These are phyloP conservation scores for Periconia sp. DNA, from an alignment of 2,329 filamentous ascomycete genomes.

Conservation along the genomic window DNA sequence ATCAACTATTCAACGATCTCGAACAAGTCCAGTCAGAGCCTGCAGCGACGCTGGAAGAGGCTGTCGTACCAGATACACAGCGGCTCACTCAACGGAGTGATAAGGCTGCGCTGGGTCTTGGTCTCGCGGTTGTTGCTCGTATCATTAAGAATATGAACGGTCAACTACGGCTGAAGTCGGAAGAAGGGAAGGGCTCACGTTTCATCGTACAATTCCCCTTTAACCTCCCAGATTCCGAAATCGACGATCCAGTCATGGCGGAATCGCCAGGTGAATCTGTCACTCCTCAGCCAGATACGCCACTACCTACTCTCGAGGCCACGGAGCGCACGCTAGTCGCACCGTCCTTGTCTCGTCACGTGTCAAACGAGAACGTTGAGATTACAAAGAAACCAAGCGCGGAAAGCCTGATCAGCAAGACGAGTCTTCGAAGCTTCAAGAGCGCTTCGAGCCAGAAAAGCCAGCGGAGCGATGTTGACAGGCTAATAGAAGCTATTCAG, in stretches of 20 bases:
- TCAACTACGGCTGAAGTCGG: conserved; percentile 82
- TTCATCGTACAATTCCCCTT: conserved; percentile 85
- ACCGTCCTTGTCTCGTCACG: conserved; percentile 30
- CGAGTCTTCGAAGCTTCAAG: conserved; percentile 54
- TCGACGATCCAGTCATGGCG: conserved; percentile 2
- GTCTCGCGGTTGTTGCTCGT: conserved; percentile 85
- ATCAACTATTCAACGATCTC: conserved; percentile 66
- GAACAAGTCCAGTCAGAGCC: conserved; percentile 65
- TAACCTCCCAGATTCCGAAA: conserved; percentile 60
- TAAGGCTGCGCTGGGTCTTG: conserved; percentile 72
- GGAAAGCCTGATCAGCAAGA: conserved; percentile 58
- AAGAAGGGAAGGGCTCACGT: conserved; percentile 79
- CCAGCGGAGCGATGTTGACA: conserved; percentile 68
- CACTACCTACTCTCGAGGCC: conserved; percentile 28
- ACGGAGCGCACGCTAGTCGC: conserved; percentile 68
- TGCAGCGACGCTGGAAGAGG: conserved; percentile 34
- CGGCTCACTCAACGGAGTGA: conserved; percentile 34
- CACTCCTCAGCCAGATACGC: conserved; percentile 24
- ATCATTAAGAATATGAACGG: conserved; percentile 91
- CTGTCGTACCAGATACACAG: conserved; percentile 38
- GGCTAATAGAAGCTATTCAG: conserved; percentile 74
- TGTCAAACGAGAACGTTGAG: conserved; percentile 17
- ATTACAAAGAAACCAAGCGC: conserved; percentile 39
- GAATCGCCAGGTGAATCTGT: conserved; percentile 25
- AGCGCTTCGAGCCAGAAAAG: conserved; percentile 52